Evolutionary conservation across 2,329 filamentous ascomycete genomes (phyloP).

Genomic region (Ophioceras dolichostomum): DNA sequence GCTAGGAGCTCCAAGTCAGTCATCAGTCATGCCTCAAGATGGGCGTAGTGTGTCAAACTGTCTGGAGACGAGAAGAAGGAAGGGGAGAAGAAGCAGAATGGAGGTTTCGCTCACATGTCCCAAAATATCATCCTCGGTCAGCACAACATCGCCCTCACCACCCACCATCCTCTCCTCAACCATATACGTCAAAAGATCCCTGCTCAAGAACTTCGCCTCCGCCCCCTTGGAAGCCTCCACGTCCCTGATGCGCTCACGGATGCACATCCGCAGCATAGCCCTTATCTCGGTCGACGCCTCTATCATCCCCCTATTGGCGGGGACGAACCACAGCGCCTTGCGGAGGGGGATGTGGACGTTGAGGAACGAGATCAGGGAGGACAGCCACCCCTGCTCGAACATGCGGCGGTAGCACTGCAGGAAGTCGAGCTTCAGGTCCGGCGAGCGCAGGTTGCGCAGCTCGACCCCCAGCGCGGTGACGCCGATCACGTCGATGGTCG

Average conservation of each 20-base stretch:
- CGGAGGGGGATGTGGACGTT: conserved; percentile 20
- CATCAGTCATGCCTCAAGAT: too few species aligned
- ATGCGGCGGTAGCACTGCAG: conserved; percentile 17
- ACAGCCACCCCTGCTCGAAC: conserved; percentile 15
- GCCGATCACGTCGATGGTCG: conserved; percentile 21
- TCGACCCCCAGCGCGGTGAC: conserved; percentile 20
- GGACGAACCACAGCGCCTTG: conserved; percentile 4
- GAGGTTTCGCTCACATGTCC: conserved; percentile 11
- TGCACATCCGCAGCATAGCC: conserved; percentile 19
- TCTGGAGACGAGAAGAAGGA: neutral
- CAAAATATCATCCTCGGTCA: conserved; percentile 11
- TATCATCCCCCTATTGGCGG: conserved; percentile 24
- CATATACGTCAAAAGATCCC: conserved; percentile 15
- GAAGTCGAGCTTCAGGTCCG: conserved; percentile 11
- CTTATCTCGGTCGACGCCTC: conserved; percentile 18
- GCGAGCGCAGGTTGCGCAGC: conserved; percentile 13
- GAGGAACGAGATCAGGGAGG: conserved; percentile 17
- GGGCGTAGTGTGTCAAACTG: too few species aligned
- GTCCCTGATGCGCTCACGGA: conserved; percentile 15
- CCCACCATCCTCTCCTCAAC: conserved; percentile 11
- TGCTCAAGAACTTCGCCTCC: conserved; percentile 11
- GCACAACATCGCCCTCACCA: conserved; percentile 3
- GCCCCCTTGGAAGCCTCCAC: conserved; percentile 16
- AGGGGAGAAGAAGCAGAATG: neutral
- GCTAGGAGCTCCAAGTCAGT: too few species aligned